Evolutionary conservation across 2,329 filamentous ascomycete genomes (phyloP).

Genomic region (Cladosporium sp.): DNA sequence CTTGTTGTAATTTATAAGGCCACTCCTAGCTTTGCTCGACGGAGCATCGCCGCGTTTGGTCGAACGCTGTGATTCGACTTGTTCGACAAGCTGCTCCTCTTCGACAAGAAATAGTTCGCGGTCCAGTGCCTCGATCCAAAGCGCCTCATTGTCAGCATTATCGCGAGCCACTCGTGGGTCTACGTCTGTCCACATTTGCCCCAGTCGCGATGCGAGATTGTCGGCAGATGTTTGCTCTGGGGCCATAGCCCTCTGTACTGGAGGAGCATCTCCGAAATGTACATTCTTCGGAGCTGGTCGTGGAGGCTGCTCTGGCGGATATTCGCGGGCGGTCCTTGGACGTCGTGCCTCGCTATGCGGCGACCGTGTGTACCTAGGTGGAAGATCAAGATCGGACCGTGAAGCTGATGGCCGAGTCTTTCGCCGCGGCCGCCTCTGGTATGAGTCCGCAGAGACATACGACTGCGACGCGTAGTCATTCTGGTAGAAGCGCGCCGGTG

Average conservation of each 20-base stretch:
- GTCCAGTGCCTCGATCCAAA: conserved; percentile 17
- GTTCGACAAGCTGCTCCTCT: conserved; percentile 9
- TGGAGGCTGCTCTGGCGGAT: background rate
- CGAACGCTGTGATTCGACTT: conserved; percentile 1
- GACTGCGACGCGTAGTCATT: conserved; percentile 12
- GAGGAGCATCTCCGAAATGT: background rate
- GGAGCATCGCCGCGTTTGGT: background rate
- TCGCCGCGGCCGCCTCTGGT: background rate
- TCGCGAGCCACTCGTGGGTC: background rate
- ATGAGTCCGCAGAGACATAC: background rate
- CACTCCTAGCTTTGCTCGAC: background rate
- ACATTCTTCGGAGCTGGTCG: conserved; percentile 7
- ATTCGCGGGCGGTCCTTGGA: background rate
- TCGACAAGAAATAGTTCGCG: conserved; percentile 16
- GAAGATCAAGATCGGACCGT: background rate
- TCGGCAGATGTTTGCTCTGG: background rate
- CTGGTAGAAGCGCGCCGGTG: conserved; percentile 16
- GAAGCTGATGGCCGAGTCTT: background rate
- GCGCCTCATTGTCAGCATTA: background rate
- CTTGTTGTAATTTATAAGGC: conserved; percentile 52
- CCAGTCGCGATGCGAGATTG: background rate
- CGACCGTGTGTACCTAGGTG: background rate
- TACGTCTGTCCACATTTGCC: background rate
- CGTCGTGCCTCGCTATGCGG: background rate
- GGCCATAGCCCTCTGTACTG: too few species aligned